Percentiles rank a stretch among this genome's conserved stretches.
Conservation (phyloP, 2,329 filamentous ascomycete genomes). For the Daldinia sp. region DNA sequence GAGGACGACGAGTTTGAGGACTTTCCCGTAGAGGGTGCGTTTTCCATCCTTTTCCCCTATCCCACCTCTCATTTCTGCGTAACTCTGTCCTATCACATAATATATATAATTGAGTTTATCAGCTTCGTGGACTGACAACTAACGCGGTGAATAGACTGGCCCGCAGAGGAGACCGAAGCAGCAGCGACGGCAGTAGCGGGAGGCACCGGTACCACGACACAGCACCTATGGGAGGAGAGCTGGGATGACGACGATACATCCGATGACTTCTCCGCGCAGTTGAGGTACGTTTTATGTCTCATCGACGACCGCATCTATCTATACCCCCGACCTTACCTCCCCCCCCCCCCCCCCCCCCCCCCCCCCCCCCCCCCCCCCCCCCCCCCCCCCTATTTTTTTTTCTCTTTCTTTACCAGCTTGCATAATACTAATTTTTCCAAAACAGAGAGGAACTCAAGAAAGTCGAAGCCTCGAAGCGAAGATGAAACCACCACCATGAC, state of each 20-base stretch:
- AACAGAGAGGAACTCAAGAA: slow-evolving; percentile 91
- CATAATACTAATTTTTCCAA: slow-evolving; percentile 18
- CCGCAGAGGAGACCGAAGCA: slow-evolving; percentile 88
- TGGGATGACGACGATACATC: slow-evolving; percentile 99
- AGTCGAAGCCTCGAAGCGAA: slow-evolving; percentile 80
- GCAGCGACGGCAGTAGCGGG: slow-evolving; percentile 57
- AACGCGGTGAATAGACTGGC: slow-evolving; percentile 76
- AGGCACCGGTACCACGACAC: slow-evolving; percentile 72
- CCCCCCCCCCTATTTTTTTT: neutral
- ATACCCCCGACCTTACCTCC: neutral
- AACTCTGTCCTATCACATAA: neutral
- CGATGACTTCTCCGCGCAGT: slow-evolving; percentile 94
- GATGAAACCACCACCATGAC: slow-evolving; percentile 54
- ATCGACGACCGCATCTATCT: neutral
- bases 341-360: neutral
- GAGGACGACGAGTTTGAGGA: slow-evolving; percentile 99
- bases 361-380: neutral
- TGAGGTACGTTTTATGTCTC: slow-evolving; percentile 75
- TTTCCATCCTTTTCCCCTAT: neutral
- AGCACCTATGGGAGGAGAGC: slow-evolving; percentile 98
- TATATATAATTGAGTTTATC: neutral
- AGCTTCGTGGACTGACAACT: slow-evolving; percentile 16
- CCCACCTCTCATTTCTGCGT: neutral
- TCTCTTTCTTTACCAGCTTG: neutral
- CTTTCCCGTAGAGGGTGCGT: slow-evolving; percentile 92